These are phyloP conservation scores for Plasmodium fragile DNA, from an alignment of 169 alveolate species.

Conservation along the genomic window DNA sequence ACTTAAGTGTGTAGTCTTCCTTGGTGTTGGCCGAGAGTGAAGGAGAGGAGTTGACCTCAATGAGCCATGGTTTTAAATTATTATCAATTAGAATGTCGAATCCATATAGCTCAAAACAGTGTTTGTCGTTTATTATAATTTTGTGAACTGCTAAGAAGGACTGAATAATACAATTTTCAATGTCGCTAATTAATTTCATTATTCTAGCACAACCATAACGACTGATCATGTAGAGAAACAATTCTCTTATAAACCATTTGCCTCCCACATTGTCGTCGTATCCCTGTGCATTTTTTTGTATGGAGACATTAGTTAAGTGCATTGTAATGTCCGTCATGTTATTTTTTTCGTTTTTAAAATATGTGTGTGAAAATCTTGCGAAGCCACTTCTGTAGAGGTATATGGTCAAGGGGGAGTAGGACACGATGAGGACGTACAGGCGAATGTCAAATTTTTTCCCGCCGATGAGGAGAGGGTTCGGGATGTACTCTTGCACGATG, in stretches of 20 bases:
- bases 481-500: slow-evolving; percentile 93
- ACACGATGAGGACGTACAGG: slow-evolving; percentile 92
- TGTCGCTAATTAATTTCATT: slow-evolving; percentile 85
- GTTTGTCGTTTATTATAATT: slow-evolving; percentile 88
- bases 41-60: slow-evolving; percentile 96
- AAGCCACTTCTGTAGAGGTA: slow-evolving; percentile 95
- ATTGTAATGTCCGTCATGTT: slow-evolving; percentile 79
- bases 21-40: slow-evolving; percentile 91
- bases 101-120: slow-evolving; percentile 95
- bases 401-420: slow-evolving; percentile 93
- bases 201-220: slow-evolving; percentile 38
- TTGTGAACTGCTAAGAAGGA: slow-evolving; percentile 92
- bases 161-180: slow-evolving; percentile 93
- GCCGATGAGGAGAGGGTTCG: slow-evolving; percentile 95
- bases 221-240: slow-evolving; percentile 80
- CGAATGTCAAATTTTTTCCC: slow-evolving; percentile 96
- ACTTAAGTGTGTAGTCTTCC: slow-evolving; percentile 91
- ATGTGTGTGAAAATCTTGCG: slow-evolving; percentile 93
- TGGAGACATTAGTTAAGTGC: slow-evolving; percentile 94
- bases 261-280: slow-evolving; percentile 93
- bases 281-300: slow-evolving; percentile 89
- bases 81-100: slow-evolving; percentile 95
- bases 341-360: slow-evolving; percentile 81
- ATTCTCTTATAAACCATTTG: slow-evolving; percentile 90
- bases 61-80: slow-evolving; percentile 95